Conservation (phyloP, 73 alveolate species). For the Blepharisma stoltei region DNA sequence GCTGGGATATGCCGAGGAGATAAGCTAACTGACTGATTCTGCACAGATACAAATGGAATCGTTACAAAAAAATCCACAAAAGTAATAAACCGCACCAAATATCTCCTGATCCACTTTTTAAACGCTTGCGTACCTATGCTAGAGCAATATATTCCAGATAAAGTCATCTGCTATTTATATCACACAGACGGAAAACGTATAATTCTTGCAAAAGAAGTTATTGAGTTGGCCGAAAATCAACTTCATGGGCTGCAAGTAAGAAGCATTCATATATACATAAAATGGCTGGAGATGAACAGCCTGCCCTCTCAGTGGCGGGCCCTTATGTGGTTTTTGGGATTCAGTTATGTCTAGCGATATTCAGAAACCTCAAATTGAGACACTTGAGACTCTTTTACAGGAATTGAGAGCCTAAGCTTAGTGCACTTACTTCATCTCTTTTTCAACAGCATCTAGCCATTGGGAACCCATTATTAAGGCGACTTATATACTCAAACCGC, state of each 20-base stretch:
- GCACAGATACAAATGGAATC: slow-evolving; percentile 9
- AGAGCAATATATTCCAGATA: slow-evolving; percentile 20
- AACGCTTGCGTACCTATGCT: background rate
- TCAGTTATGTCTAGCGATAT: no score
- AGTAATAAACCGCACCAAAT: slow-evolving; percentile 2
- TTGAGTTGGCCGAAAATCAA: slow-evolving; percentile 8
- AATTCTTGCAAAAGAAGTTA: background rate
- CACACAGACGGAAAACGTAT: background rate
- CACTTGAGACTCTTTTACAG: no score
- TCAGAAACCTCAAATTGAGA: no score
- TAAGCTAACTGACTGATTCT: background rate
- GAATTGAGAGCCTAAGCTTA: no score
- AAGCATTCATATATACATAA: slow-evolving; percentile 21
- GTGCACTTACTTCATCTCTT: no score
- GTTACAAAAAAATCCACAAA: background rate
- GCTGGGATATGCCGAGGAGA: slow-evolving; percentile 25
- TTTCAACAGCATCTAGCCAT: no score
- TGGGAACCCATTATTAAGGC: no score
- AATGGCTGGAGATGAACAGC: no score
- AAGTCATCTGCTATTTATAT: slow-evolving; percentile 18
- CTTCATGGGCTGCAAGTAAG: slow-evolving; percentile 32
- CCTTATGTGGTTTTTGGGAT: no score
- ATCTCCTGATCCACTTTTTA: slow-evolving; percentile 6
- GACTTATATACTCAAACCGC: no score
- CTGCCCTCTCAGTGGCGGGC: no score